Evolutionary conservation across 2,329 filamentous ascomycete species (phyloP), one percentile per base, ranked within the genome.

Genomic region (Colletotrichum lentis): DNA sequence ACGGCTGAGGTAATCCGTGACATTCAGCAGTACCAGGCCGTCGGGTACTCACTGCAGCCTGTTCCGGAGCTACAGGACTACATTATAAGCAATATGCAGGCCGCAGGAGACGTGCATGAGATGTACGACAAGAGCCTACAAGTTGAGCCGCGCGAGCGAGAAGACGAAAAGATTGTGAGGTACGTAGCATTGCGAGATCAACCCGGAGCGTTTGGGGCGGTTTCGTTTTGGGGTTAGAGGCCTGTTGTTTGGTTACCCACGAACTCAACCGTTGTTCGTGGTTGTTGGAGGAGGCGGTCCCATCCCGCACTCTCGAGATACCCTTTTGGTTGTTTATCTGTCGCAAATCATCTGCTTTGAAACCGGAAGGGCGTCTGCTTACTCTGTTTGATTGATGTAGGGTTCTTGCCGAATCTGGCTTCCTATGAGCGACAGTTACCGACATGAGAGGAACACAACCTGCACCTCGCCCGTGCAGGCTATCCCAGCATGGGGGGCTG

Each of bases 101-200:
- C 91, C 37, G 95, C 96, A 4, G 92, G 94, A 60, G 95, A 98
- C 78, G 96, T 99, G 71, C 94, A 98, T 79, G 95, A 98, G 84
- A 98, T 98, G 96, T 99, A 98, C 83, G 94, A 98, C 80, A 94
- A 94, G 85, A 97, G 94, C 81, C 84, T 99, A 81, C 86, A 90
- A 75, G 90, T 99, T 69, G 96, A 99, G 79, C 96, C 96, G 71
- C 88, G 96, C 75, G 96, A 99, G 83, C 88, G 96, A 75, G 96
- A 99, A 83, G 96, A 99, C 77, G 96, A 99, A 83, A 98, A 98
- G 86, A 98, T 99, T 85, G 95, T 97, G 77, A 96, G 96, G 94
- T 97, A 90, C 76, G 88, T 85, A 71, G 60, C 74, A 72, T 72
- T 74, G 67, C 72, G 70, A 70, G 69, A 74, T 64, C 73, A 73